Evolutionary conservation across 176 grass and related monocot genomes (phyloP), one percentile per base, ranked within the genome.

Genomic region (Oryza rufipogon): DNA sequence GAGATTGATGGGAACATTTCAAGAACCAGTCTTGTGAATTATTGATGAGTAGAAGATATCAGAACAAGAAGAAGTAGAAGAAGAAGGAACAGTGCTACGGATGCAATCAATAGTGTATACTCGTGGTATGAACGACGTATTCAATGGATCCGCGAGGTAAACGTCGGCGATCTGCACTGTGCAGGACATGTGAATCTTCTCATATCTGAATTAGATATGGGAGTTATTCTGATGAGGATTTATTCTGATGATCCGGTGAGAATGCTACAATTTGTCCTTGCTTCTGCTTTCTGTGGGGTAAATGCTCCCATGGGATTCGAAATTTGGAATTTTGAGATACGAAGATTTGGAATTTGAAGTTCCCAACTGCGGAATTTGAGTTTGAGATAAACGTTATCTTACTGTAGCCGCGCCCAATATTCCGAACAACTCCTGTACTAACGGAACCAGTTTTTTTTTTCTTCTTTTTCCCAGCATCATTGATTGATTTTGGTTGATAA

Each of bases 191-290:
- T 9, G 41, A 39, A 72, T 83, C 67, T 65, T 72, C 36, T 6
- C 48, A 45, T 51, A 69, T 77, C 86, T 54, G 41, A 41, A 34
- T 73, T 65, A 2, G 54, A 83, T 72, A 14, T 28, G 64, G 64
- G 44, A 11, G 23, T 32, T 30, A 36, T 34, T 47, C 46, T 47
- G 46, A 10, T 47, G 11, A 41, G 34, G 44, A 11, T 5, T 41
- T 41, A 41, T 41, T 41, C 6, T 8, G 39, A 41, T 51, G 49
- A 10, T 47, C 14, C 49, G 49, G 49, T 52, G 49, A 52, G 14
- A 25, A 72, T 16, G 68, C 68, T 48, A 13, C 11, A n/a, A 15
- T 39, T 33, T 17, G 49, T 17, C 15, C 12, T 17, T 17, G 49
- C 30, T 32, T 32, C 30, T 32, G 34, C 5, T 0, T 44, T 11